Evolutionary conservation across 2,329 filamentous ascomycete species (phyloP), one percentile per base, ranked within the genome.

Genomic region (Cadophora luteo-olivacea): DNA sequence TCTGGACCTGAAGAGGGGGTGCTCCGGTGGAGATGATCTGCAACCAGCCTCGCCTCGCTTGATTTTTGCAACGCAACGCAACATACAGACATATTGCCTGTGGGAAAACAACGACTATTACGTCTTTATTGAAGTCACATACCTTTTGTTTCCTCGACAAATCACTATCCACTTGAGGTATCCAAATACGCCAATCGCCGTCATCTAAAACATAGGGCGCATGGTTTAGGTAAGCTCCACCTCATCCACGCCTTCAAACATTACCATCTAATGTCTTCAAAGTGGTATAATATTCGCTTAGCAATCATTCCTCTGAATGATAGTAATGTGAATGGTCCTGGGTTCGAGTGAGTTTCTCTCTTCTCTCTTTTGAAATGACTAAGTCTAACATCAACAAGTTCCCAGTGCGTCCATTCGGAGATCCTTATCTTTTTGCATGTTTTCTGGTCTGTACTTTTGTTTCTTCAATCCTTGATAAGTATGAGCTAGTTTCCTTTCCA

Each of bases 231-330:
- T 48, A 7, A 22, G n/a, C 6, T 49, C n/a, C 45, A 22, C 9
- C 45, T 49, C 45, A 7, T 49, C 45, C 45, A 49, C 19, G 22
- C 8, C 19, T 19, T 14, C n/a, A 7, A 4, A 11, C 6, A 9
- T 49, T 19, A 49, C 22, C 45, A 49, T 22, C 45, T 22, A 22
- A 49, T 7, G 4, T 22, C 19, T 49, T 22, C 45, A 49, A 49
- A 49, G 19, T 49, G 45, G 45, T 49, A 49, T 49, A 49, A 49
- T 61, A 61, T 61, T 61, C 45, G 36, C 58, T 45, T 19, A 45
- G 52, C 33, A 48, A 48, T 60, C 25, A 5, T 61, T 61, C 19
- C 4, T 25, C 29, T 22, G 58, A 45, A 11, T 48, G 22, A 61
- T 6, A 11, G 48, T 48, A 19, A 45, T 24, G 58, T 32, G 38